A percentile compares a stretch with the other conserved stretches of the same genome.
Conservation (phyloP, 192 early-diverging fungal genomes). For the Coemansia sp. region DNA sequence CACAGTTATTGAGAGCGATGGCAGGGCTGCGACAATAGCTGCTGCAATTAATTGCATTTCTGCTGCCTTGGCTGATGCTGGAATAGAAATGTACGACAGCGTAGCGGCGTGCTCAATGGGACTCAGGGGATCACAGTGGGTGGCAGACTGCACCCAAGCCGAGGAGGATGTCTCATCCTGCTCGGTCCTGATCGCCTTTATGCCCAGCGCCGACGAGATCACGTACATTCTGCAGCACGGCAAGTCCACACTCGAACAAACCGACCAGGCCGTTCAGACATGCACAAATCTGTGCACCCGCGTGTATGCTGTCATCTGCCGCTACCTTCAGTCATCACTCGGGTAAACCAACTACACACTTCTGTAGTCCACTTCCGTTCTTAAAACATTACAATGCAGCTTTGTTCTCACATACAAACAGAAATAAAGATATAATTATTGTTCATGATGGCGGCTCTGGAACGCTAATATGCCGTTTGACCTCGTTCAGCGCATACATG, state of each 20-base stretch:
- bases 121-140: constrained; percentile 27
- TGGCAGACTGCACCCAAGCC: constrained; percentile 40
- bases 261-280: constrained; percentile 39
- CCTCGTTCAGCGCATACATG: constrained; percentile 18
- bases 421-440: background rate
- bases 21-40: constrained; percentile 50
- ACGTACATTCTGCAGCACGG: constrained; percentile 53
- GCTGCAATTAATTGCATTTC: constrained; percentile 57
- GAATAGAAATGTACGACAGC: constrained; percentile 55
- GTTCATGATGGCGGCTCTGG: constrained; percentile 26
- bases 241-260: constrained; percentile 36
- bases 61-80: constrained; percentile 53
- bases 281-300: constrained; percentile 36
- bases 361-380: background rate
- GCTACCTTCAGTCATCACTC: constrained; percentile 31
- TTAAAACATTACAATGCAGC: background rate
- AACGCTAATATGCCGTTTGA: constrained; percentile 19
- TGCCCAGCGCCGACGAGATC: constrained; percentile 53
- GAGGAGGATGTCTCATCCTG: constrained; percentile 36
- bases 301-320: constrained; percentile 52
- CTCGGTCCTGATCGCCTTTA: constrained; percentile 40
- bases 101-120: constrained; percentile 54
- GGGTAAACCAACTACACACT: constrained; percentile 10
- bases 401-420: constrained; percentile 1
- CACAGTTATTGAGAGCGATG: constrained; percentile 57